Conservation (phyloP, 129 eudicot species). For the Chrysanthemum makinoi region DNA sequence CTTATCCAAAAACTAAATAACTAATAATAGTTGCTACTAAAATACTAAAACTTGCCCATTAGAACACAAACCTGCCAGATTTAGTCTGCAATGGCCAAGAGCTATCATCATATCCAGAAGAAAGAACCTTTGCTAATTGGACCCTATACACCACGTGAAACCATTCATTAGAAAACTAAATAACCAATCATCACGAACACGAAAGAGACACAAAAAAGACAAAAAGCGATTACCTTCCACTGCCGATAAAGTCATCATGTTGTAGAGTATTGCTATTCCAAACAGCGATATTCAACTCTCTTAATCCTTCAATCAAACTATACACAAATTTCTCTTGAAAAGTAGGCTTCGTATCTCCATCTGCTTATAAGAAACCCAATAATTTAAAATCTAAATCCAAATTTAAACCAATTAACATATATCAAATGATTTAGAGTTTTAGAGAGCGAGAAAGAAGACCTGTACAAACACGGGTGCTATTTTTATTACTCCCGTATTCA, state of each 20-base stretch:
- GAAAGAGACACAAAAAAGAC: constrained; percentile 12
- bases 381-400: neutral
- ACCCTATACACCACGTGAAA: constrained; percentile 40
- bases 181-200: neutral
- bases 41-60: no score
- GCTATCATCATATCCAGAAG: constrained; percentile 65
- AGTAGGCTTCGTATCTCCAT: constrained; percentile 82
- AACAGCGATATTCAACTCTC: constrained; percentile 66
- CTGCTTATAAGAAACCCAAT: constrained; percentile 24
- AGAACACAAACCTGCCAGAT: constrained; percentile 57
- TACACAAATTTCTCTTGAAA: constrained; percentile 88
- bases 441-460: constrained; percentile 29
- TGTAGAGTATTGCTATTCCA: constrained; percentile 86
- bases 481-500: constrained; percentile 67
- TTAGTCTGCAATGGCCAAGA: constrained; percentile 70
- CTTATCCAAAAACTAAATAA: no score
- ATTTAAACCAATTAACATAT: constrained; percentile 4
- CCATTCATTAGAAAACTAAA: neutral
- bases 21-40: no score
- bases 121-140: constrained; percentile 59
- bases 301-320: constrained; percentile 62
- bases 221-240: constrained; percentile 59
- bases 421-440: neutral
- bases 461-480: constrained; percentile 67
- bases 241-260: constrained; percentile 73